A percentile compares a stretch with the other conserved stretches of the same genome.
Conservation (phyloP, 2,329 filamentous ascomycete genomes). For the Lasiodiplodia theobromae region DNA sequence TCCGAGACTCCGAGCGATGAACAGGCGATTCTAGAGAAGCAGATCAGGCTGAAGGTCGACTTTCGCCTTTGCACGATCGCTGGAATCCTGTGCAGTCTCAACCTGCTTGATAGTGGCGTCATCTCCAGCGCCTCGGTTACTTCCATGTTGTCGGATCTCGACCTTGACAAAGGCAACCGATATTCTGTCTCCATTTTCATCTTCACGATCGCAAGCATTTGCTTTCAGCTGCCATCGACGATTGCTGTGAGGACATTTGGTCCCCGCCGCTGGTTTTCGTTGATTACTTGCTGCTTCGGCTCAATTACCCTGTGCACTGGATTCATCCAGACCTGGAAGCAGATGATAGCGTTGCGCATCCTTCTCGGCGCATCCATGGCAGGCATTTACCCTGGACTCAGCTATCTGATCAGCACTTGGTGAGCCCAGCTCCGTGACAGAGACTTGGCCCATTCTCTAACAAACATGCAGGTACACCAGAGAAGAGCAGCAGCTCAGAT, state of each 20-base stretch:
- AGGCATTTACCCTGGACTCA: constrained; percentile 48
- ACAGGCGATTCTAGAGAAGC: constrained; percentile 49
- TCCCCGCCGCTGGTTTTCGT: constrained; percentile 67
- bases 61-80: constrained; percentile 73
- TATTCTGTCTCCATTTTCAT: constrained; percentile 77
- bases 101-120: constrained; percentile 73
- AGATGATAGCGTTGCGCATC: constrained; percentile 73
- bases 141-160: constrained; percentile 69
- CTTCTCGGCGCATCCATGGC: constrained; percentile 70
- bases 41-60: constrained; percentile 69
- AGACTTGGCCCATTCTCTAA: not conserved
- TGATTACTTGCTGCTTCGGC: constrained; percentile 67
- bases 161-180: constrained; percentile 66
- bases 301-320: constrained; percentile 72
- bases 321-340: constrained; percentile 70
- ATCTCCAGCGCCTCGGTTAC: constrained; percentile 74
- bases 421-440: not conserved
- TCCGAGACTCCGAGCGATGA: constrained; percentile 17
- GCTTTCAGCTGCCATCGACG: constrained; percentile 73
- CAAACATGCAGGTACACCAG: constrained; percentile 57
- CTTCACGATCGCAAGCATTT: constrained; percentile 72
- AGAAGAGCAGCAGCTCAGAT: constrained; percentile 70
- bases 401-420: constrained; percentile 68
- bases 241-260: constrained; percentile 70
- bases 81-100: constrained; percentile 72